These are phyloP conservation scores for Kernera saxatilis DNA, from an alignment of 345 rosid species.

Conservation along the genomic window DNA sequence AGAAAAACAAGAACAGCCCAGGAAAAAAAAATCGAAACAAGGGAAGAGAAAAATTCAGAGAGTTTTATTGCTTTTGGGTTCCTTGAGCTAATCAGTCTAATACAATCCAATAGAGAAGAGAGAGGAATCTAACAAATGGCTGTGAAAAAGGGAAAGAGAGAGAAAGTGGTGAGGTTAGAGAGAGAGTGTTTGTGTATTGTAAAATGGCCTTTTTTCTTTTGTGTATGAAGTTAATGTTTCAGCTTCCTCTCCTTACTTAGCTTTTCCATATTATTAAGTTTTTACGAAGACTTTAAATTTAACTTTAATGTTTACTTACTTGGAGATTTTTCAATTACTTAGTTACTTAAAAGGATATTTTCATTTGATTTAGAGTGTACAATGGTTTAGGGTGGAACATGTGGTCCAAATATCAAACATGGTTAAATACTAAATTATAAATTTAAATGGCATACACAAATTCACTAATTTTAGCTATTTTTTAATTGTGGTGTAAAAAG, in stretches of 20 bases:
- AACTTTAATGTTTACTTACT: not conserved
- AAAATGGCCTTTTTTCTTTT: conserved; percentile 9
- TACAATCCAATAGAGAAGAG: conserved; percentile 45
- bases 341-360: not conserved
- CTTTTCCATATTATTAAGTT: conserved; percentile 1
- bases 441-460: not conserved
- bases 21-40: conserved; percentile 15
- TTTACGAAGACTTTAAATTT: not conserved
- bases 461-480: not conserved
- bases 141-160: conserved; percentile 36
- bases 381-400: not conserved
- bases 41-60: conserved; percentile 10
- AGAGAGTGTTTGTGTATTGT: conserved; percentile 10
- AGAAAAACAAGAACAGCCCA: conserved; percentile 11
- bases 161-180: conserved; percentile 25
- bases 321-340: conserved; percentile 1
- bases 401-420: not conserved
- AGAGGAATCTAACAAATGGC: conserved; percentile 75
- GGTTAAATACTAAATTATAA: not conserved
- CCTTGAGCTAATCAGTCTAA: conserved; percentile 40
- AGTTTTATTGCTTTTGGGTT: conserved; percentile 14
- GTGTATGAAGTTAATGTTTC: conserved; percentile 25
- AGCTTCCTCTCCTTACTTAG: conserved; percentile 24
- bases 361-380: not conserved
- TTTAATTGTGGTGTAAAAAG: not conserved